Conservation (phyloP, 495 filamentous ascomycete species). For the Bryoglossum gracile region DNA sequence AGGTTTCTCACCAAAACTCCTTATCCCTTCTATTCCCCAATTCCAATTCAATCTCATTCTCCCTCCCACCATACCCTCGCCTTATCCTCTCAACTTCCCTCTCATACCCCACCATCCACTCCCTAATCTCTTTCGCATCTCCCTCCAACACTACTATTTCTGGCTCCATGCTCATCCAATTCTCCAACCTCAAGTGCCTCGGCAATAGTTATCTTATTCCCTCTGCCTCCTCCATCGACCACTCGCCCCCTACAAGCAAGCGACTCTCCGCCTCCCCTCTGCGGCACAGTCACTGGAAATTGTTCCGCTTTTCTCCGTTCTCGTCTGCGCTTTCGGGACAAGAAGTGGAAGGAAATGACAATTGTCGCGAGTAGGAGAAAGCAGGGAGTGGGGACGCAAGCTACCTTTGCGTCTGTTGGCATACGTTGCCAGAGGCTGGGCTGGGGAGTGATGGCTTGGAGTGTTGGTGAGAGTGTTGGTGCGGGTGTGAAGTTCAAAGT, state of each 20-base stretch:
- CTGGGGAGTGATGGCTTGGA: background rate
- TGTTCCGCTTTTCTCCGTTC: too few relatives aligned
- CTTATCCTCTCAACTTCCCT: too few relatives aligned
- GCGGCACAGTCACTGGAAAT: too few relatives aligned
- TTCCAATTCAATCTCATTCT: too few relatives aligned
- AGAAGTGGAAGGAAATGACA: background rate
- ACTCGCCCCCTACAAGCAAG: background rate
- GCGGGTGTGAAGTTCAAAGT: too few relatives aligned
- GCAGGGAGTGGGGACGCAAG: background rate
- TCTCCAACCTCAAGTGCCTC: background rate
- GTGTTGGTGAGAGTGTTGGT: background rate
- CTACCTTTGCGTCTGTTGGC: background rate
- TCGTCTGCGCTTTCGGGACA: too few relatives aligned
- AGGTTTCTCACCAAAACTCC: too few relatives aligned
- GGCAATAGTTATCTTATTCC: too few relatives aligned
- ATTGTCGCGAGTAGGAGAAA: background rate
- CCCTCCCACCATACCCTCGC: too few relatives aligned
- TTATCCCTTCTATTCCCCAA: too few relatives aligned
- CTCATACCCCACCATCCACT: background rate
- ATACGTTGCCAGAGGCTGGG: background rate
- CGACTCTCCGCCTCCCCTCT: too few relatives aligned
- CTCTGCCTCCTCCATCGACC: background rate
- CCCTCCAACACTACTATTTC: background rate
- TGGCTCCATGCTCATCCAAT: background rate
- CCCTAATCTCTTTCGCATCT: background rate